phyloP scores from a whole-genome alignment of 495 filamentous ascomycete genomes.

The Penicillium subrubescens region DNA sequence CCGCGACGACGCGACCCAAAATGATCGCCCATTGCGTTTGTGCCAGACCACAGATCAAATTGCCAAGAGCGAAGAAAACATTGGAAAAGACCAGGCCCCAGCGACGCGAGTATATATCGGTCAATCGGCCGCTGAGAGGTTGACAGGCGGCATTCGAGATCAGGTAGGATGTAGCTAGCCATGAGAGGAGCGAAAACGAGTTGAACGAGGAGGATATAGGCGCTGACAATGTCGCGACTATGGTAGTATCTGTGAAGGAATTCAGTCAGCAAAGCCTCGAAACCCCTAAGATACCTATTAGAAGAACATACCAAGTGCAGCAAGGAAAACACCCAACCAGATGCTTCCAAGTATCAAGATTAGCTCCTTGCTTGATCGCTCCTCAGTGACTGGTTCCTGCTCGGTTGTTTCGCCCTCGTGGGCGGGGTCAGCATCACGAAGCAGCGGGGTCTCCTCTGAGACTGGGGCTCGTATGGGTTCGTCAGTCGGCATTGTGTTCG shows the following conservation, averaged over 20 bases:
- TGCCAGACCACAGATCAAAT: conserved; percentile 83
- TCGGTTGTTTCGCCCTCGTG: conserved; percentile 16
- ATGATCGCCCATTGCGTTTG: conserved; percentile 71
- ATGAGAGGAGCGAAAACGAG: conserved; percentile 81
- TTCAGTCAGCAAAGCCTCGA: conserved; percentile 8
- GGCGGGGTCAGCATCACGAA: conserved; percentile 29
- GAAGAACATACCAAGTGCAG: conserved; percentile 61
- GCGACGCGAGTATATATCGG: conserved; percentile 83
- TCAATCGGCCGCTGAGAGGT: conserved; percentile 80
- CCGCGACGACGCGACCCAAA: conserved; percentile 76
- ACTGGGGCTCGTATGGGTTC: conserved; percentile 20
- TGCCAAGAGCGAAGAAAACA: conserved; percentile 77
- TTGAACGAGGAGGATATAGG: conserved; percentile 86
- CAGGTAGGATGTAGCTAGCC: conserved; percentile 88
- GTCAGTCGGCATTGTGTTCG: conserved; percentile 21
- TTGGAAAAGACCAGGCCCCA: conserved; percentile 80
- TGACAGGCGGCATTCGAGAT: conserved; percentile 89
- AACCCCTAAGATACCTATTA: too few relatives aligned
- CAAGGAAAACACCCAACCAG: conserved; percentile 82
- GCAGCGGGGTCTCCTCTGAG: conserved; percentile 47
- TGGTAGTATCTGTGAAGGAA: conserved; percentile 61
- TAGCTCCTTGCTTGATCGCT: conserved; percentile 46
- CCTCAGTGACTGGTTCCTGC: conserved; percentile 33
- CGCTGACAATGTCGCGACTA: conserved; percentile 82
- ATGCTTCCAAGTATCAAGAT: conserved; percentile 50